These are phyloP conservation scores for Paecilomyces dactylethromorphus DNA, from an alignment of 2,329 filamentous ascomycete species.

Conservation along the genomic window DNA sequence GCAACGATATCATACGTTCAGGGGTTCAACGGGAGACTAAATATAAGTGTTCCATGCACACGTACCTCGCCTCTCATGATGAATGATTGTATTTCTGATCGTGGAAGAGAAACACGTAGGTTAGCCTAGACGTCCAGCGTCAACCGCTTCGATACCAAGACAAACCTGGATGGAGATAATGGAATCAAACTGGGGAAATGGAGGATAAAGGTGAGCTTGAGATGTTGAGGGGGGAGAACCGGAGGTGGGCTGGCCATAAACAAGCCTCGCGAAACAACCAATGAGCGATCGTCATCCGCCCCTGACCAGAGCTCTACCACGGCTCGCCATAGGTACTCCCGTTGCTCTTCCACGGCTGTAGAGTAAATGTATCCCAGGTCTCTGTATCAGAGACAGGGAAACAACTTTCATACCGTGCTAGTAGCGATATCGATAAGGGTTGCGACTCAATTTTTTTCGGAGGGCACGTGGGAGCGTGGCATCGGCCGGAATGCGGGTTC, in stretches of 20 bases:
- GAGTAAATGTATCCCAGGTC: too few relatives aligned
- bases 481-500: not conserved
- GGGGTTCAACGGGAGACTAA: conserved; percentile 14
- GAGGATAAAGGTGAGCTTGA: not conserved
- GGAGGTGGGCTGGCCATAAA: not conserved
- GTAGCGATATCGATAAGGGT: not conserved
- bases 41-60: conserved; percentile 8
- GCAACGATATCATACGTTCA: conserved; percentile 1
- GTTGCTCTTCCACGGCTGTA: not conserved
- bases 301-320: not conserved
- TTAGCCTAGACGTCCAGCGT: not conserved
- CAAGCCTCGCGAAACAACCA: not conserved
- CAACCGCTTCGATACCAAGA: not conserved
- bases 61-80: conserved; percentile 33
- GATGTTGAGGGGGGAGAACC: not conserved
- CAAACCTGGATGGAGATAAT: conserved; percentile 4
- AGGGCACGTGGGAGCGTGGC: not conserved
- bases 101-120: conserved; percentile 1
- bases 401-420: not conserved
- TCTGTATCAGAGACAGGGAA: too few relatives aligned
- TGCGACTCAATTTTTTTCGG: not conserved
- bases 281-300: conserved; percentile 2
- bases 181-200: conserved; percentile 2
- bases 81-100: conserved; percentile 5
- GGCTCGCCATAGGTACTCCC: not conserved